Conservation (phyloP, 768 basidiomycete species). For the Leccinum truebloodii region DNA sequence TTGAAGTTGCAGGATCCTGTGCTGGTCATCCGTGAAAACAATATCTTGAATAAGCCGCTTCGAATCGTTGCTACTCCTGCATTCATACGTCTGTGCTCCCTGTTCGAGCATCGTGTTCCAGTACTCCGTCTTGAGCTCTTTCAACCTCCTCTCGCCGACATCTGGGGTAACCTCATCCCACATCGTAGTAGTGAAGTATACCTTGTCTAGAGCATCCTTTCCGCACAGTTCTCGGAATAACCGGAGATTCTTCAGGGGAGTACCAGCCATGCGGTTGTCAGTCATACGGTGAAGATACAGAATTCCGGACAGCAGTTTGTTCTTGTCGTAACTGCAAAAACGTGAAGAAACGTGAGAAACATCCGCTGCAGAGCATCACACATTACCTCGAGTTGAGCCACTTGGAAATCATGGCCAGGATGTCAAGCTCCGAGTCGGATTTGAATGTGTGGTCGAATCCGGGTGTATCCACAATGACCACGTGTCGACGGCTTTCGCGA, state of each 20-base stretch:
- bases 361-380: too few species aligned
- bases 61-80: not conserved
- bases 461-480: conserved; percentile 12
- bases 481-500: not conserved
- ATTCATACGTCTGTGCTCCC: conserved; percentile 7
- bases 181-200: conserved; percentile 34
- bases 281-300: conserved; percentile 43
- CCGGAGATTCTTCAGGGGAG: conserved; percentile 34
- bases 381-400: too few species aligned
- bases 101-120: conserved; percentile 1
- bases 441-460: conserved; percentile 19
- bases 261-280: conserved; percentile 38
- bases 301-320: conserved; percentile 33
- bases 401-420: too few species aligned
- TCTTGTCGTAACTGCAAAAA: conserved; percentile 10
- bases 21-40: not conserved
- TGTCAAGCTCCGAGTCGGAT: conserved; percentile 8
- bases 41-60: not conserved
- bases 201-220: conserved; percentile 29
- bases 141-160: conserved; percentile 18
- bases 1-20: not conserved
- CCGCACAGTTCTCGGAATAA: conserved; percentile 35
- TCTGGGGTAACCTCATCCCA: conserved; percentile 30
- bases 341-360: too few species aligned
- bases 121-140: conserved; percentile 1